These are phyloP conservation scores for Fomitopsis schrenkii DNA, from an alignment of 1,284 basidiomycete genomes.

Conservation along the genomic window DNA sequence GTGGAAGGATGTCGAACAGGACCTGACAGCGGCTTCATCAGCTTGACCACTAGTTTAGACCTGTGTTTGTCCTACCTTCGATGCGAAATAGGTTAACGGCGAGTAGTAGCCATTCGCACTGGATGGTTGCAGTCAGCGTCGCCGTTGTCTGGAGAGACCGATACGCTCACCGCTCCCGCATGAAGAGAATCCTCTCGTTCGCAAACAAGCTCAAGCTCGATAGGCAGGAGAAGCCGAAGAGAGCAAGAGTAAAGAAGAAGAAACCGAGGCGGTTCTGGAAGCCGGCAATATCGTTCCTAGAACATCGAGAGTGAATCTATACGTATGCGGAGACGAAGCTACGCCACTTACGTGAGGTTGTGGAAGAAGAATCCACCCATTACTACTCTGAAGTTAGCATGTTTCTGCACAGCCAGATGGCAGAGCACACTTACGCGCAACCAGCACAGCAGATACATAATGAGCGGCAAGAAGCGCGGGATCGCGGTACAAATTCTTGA, in stretches of 20 bases:
- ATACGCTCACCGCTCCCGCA: slow-evolving; percentile 79
- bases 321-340: slow-evolving; percentile 23
- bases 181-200: slow-evolving; percentile 92
- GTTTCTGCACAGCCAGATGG: background rate
- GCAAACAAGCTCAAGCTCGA: slow-evolving; percentile 92
- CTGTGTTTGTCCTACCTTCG: slow-evolving; percentile 54
- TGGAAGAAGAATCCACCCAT: slow-evolving; percentile 83
- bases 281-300: slow-evolving; percentile 85
- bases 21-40: slow-evolving; percentile 40
- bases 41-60: too few species aligned
- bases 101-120: slow-evolving; percentile 96
- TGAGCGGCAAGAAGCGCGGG: slow-evolving; percentile 89
- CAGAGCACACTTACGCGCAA: slow-evolving; percentile 62
- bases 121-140: background rate
- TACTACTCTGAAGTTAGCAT: slow-evolving; percentile 36
- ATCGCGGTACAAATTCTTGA: slow-evolving; percentile 96
- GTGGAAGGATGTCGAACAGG: slow-evolving; percentile 92
- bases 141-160: background rate
- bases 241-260: slow-evolving; percentile 93
- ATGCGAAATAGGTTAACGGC: slow-evolving; percentile 92
- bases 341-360: slow-evolving; percentile 57
- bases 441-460: slow-evolving; percentile 79
- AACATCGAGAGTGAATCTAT: background rate
- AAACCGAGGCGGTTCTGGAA: slow-evolving; percentile 91
- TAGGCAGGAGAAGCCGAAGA: slow-evolving; percentile 95